phyloP scores from a whole-genome alignment of 2,329 filamentous ascomycete genomes.

The Verruconis gallopava region DNA sequence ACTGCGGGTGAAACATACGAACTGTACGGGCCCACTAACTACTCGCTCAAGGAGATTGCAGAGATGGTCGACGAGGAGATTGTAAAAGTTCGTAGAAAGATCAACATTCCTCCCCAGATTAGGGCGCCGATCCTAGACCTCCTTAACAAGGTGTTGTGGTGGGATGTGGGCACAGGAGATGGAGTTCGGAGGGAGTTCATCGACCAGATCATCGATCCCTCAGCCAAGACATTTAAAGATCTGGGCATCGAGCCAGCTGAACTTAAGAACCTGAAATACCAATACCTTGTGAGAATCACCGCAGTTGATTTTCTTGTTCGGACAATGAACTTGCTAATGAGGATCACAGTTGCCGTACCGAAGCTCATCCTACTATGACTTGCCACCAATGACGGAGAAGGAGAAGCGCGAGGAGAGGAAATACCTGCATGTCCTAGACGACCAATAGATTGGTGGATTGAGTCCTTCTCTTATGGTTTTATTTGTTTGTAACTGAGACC shows the following conservation, averaged over 20 bases:
- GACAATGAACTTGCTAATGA: conserved; percentile 24
- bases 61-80: conserved; percentile 86
- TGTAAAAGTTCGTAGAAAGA: conserved; percentile 72
- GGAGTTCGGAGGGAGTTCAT: conserved; percentile 86
- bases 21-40: conserved; percentile 86
- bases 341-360: conserved; percentile 68
- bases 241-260: conserved; percentile 82
- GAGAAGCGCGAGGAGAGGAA: conserved; percentile 93
- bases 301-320: too few species aligned
- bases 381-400: conserved; percentile 86
- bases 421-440: conserved; percentile 86
- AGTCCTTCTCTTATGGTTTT: too few species aligned
- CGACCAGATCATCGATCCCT: conserved; percentile 80
- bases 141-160: conserved; percentile 79
- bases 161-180: conserved; percentile 69
- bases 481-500: too few species aligned
- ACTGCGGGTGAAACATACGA: conserved; percentile 88
- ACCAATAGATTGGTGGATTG: too few species aligned
- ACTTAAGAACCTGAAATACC: conserved; percentile 74
- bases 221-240: conserved; percentile 91
- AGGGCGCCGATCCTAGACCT: conserved; percentile 62
- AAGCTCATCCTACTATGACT: conserved; percentile 77
- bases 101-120: conserved; percentile 76
- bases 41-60: conserved; percentile 77
- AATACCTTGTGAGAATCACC: conserved; percentile 69